Evolutionary conservation across 352 stramenopile genomes (phyloP).

Genomic region (Phytophthora sp.): DNA sequence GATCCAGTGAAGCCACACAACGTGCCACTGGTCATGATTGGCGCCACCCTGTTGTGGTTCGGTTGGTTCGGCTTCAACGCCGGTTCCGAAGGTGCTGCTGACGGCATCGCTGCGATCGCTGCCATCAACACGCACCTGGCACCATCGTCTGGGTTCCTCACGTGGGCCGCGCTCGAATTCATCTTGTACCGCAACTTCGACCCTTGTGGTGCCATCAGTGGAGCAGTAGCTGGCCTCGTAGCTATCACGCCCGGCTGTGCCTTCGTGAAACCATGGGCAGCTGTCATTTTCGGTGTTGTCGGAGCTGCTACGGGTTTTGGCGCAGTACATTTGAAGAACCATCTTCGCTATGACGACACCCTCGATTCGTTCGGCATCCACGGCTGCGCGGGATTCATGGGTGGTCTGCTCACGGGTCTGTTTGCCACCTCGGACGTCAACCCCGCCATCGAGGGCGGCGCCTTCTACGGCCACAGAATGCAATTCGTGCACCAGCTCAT

Average conservation of each 20-base stretch:
- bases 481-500: conserved; percentile 65
- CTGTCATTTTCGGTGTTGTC: conserved; percentile 77
- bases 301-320: conserved; percentile 56
- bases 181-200: conserved; percentile 64
- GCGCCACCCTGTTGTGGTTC: conserved; percentile 79
- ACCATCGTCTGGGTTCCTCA: conserved; percentile 64
- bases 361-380: conserved; percentile 83
- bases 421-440: conserved; percentile 70
- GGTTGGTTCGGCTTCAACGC: conserved; percentile 89
- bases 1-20: conserved; percentile 81
- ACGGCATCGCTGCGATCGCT: conserved; percentile 65
- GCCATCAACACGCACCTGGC: conserved; percentile 80
- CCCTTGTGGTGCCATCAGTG: conserved; percentile 62
- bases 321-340: conserved; percentile 69
- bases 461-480: conserved; percentile 57
- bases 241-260: conserved; percentile 74
- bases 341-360: conserved; percentile 79
- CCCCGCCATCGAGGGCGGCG: conserved; percentile 55
- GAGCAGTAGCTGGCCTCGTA: conserved; percentile 69
- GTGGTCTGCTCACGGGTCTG: conserved; percentile 68
- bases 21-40: conserved; percentile 84
- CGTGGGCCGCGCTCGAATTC: conserved; percentile 72
- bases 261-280: conserved; percentile 75
- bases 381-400: conserved; percentile 63
- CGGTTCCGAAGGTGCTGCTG: conserved; percentile 58